Conservation (phyloP, 2,329 filamentous ascomycete genomes). For the Nothophoma quercina region DNA sequence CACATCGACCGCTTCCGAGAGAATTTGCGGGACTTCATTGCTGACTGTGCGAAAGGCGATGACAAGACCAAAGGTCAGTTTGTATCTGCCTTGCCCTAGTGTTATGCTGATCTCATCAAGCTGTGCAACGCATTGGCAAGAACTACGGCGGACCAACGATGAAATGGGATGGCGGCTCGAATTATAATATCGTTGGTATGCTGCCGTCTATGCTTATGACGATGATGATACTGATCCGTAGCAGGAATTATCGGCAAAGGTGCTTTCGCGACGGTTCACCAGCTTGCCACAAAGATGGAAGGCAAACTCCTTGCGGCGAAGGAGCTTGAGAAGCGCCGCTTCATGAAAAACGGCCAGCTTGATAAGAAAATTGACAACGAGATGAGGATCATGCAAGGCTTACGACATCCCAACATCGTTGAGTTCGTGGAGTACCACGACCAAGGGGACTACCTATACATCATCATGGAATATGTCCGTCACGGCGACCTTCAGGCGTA, state of each 20-base stretch:
- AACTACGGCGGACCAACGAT: conserved; percentile 62
- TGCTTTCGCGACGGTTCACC: conserved; percentile 93
- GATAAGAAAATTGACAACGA: conserved; percentile 96
- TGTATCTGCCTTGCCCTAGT: neutral
- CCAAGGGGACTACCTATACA: conserved; percentile 81
- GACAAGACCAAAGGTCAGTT: conserved; percentile 30
- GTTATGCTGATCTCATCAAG: conserved; percentile 12
- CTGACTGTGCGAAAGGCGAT: conserved; percentile 41
- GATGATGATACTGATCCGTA: conserved; percentile 9
- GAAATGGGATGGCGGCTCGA: conserved; percentile 80
- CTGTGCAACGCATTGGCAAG: conserved; percentile 35
- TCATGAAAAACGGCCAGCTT: conserved; percentile 89
- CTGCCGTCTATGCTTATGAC: neutral
- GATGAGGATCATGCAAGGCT: conserved; percentile 90
- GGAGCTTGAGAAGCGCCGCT: conserved; percentile 89
- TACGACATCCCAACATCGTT: conserved; percentile 89
- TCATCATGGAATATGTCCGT: conserved; percentile 94
- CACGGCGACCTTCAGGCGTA: conserved; percentile 83
- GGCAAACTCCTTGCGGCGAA: conserved; percentile 89
- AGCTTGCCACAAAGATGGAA: conserved; percentile 83
- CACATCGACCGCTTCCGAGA: conserved; percentile 70
- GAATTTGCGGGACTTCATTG: conserved; percentile 74
- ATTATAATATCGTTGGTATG: conserved; percentile 76
- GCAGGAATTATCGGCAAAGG: conserved; percentile 82
- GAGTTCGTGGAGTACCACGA: conserved; percentile 90